These are phyloP conservation scores for Coniochaeta ligniaria DNA, from an alignment of 2,329 filamentous ascomycete species.

Conservation along the genomic window DNA sequence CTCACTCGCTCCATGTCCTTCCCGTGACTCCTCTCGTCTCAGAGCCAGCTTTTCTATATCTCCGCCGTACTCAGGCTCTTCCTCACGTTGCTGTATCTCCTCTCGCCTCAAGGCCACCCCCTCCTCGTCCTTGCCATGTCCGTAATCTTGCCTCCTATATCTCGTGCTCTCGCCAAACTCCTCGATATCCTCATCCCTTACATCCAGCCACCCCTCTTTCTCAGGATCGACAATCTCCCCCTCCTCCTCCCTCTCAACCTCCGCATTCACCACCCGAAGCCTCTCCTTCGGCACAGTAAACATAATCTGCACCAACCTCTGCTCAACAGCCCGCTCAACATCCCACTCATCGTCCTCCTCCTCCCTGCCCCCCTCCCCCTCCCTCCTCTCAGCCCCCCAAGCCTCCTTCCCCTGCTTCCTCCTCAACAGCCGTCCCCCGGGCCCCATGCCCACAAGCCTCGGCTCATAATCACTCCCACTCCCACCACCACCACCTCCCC, in stretches of 20 bases:
- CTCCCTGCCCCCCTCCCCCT: constrained; percentile 13
- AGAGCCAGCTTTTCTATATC: constrained; percentile 6
- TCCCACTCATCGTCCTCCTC: constrained; percentile 68
- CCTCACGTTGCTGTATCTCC: constrained; percentile 1
- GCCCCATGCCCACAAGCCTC: constrained; percentile 32
- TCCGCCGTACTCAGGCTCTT: constrained; percentile 1
- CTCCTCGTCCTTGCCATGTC: not conserved
- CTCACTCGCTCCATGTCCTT: not conserved
- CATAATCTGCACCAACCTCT: constrained; percentile 71
- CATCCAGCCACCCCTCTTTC: constrained; percentile 10
- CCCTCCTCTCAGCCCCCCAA: constrained; percentile 36
- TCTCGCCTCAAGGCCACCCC: not conserved
- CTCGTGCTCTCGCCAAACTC: constrained; percentile 1
- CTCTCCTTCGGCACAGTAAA: constrained; percentile 88
- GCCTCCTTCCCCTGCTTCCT: constrained; percentile 48
- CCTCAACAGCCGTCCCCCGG: constrained; percentile 35
- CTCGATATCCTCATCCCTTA: constrained; percentile 2
- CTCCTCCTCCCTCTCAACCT: constrained; percentile 36
- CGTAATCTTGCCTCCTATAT: not conserved
- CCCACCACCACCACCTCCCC: constrained; percentile 18
- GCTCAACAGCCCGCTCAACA: constrained; percentile 65
- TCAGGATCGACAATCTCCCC: constrained; percentile 36
- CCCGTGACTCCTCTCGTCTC: not conserved
- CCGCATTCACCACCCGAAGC: constrained; percentile 83
- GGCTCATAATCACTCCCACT: constrained; percentile 36